phyloP scores from a whole-genome alignment of 2,329 filamentous ascomycete genomes.

The Ophiocordyceps australis region DNA sequence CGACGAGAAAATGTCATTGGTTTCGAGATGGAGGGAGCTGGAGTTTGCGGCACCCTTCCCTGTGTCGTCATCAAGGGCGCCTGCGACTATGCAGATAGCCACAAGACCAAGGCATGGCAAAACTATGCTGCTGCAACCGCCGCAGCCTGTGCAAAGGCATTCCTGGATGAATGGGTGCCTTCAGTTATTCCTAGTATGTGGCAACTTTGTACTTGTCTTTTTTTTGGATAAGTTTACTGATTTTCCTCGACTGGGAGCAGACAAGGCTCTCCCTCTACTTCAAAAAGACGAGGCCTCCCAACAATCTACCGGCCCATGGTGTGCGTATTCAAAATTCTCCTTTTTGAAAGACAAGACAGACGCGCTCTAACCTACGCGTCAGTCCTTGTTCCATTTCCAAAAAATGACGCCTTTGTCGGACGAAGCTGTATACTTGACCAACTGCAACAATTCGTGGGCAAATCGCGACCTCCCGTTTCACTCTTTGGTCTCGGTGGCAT shows the following conservation, averaged over 20 bases:
- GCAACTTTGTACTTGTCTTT: no score
- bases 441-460: neutral
- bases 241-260: no score
- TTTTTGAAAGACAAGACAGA: no score
- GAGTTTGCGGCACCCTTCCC: slow-evolving; percentile 11
- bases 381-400: neutral
- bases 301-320: neutral
- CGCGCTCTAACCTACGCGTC: no score
- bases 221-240: no score
- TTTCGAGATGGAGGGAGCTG: slow-evolving; percentile 15
- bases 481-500: neutral
- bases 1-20: slow-evolving; percentile 7
- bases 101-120: neutral
- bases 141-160: slow-evolving; percentile 4
- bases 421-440: neutral
- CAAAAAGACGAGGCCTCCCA: no score
- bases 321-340: no score
- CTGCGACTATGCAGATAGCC: slow-evolving; percentile 17
- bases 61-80: slow-evolving; percentile 17
- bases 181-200: neutral
- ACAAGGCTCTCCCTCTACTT: no score
- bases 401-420: neutral
- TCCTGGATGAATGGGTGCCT: neutral
- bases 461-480: neutral
- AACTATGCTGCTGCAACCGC: slow-evolving; percentile 11